Percentiles rank a stretch among this genome's conserved stretches.
These are phyloP conservation scores for Leccinum boreale DNA, from an alignment of 768 basidiomycete species.

Conservation along the genomic window DNA sequence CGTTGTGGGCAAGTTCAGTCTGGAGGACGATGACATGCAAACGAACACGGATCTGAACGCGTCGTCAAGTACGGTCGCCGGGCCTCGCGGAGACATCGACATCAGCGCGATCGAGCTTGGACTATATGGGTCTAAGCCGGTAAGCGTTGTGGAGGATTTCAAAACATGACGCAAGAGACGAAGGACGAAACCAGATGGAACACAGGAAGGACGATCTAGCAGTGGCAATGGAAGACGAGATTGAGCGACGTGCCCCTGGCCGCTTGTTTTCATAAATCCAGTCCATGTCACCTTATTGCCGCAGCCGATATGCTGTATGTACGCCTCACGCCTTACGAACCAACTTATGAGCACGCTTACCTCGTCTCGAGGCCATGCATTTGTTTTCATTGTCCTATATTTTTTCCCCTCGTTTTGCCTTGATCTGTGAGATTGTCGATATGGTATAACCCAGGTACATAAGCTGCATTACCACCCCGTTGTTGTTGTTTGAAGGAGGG, in stretches of 20 bases:
- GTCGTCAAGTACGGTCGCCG: constrained; percentile 13
- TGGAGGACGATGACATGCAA: neutral
- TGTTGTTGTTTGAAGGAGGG: neutral
- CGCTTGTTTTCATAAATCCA: neutral
- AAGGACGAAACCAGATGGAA: neutral
- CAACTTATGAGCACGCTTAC: neutral
- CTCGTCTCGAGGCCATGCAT: constrained; percentile 3
- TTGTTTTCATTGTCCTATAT: neutral
- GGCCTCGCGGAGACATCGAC: neutral
- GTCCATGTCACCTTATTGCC: neutral
- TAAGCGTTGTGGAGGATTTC: constrained; percentile 2
- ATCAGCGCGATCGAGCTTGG: constrained; percentile 12
- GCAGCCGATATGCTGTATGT: too few species aligned
- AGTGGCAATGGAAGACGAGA: neutral
- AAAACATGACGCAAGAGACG: neutral
- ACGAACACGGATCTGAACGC: neutral
- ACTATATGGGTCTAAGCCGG: constrained; percentile 1
- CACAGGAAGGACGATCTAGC: neutral
- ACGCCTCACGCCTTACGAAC: neutral
- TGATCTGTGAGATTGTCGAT: neutral
- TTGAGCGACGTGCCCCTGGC: neutral
- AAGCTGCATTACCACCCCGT: neutral
- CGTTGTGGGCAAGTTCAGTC: neutral
- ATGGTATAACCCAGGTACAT: constrained; percentile 2
- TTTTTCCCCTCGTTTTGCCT: neutral